Evolutionary conservation across 495 filamentous ascomycete species (phyloP), one percentile per base, ranked within the genome.

Genomic region (Aspergillus bridgeri): DNA sequence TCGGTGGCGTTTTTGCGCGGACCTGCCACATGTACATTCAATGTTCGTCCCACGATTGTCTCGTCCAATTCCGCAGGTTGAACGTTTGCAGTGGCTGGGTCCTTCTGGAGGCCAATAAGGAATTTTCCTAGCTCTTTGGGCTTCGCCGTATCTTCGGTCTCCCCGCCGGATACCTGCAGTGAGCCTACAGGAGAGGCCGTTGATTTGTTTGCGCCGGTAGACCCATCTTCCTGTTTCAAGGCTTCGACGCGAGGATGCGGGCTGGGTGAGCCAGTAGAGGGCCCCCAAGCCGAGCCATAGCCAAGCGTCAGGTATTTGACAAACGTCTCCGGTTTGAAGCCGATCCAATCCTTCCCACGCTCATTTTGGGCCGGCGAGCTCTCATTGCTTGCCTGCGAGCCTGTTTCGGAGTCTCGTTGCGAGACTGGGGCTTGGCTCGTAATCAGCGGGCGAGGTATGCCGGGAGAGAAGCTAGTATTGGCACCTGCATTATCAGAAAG

Each of bases 101-200:
- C 78, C 15, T 88, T 86, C 54, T 79, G 79, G 4, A 92, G 75
- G 3, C 90, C 90, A 56, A 95, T 81, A 11, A 92, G 71, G 63
- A 86, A 95, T 54, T 82, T 81, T 6, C 88, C 89, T 17, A 54
- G 56, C 51, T 59, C 63, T 22, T 57, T 33, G 24, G 42, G 44
- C 21, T 56, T 51, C 8, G 22, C 6, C 3, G 49, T 48, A 42
- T 44, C 48, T 5, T 48, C 56, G 21, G 53, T 5, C 15, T 47
- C 42, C 51, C 48, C 52, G 1, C 50, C 33, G 3, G 38, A 42
- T 5, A 7, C 5, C 20, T 53, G 60, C 18, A 22, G n/a, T 13
- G 42, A 13, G 48, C 33, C 51, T 20, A 42, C 18, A 18, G 62
- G 13, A 20, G 48, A 25, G n/a, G 27, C 29, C 20, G 21, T 50